These are phyloP conservation scores for Phytophthora cactorum DNA, from an alignment of 352 stramenopile genomes.

Conservation along the genomic window DNA sequence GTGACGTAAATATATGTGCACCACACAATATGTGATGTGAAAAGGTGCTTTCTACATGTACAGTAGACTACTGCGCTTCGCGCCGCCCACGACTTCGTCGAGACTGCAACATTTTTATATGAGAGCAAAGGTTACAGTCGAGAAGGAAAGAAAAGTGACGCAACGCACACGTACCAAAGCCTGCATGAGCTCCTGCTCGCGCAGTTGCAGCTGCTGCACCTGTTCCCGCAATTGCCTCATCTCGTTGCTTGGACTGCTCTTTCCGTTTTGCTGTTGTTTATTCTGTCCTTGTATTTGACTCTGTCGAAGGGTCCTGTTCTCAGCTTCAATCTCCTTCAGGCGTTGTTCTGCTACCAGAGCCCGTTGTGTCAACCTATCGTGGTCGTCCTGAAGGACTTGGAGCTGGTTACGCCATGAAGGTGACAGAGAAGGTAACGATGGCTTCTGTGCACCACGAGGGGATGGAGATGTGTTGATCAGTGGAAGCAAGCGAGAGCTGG, in stretches of 20 bases:
- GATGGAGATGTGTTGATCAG: slow-evolving; percentile 16
- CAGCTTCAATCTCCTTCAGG: slow-evolving; percentile 43
- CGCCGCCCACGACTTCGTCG: slow-evolving; percentile 58
- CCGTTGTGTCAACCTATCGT: slow-evolving; percentile 53
- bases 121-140: neutral
- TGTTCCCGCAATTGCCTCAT: slow-evolving; percentile 57
- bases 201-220: slow-evolving; percentile 72
- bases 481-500: slow-evolving; percentile 41
- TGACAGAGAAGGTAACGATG: slow-evolving; percentile 7
- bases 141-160: neutral
- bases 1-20: slow-evolving; percentile 1
- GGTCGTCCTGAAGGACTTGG: slow-evolving; percentile 65
- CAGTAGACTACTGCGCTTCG: slow-evolving; percentile 24
- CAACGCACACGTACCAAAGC: slow-evolving; percentile 55
- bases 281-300: slow-evolving; percentile 5
- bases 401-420: slow-evolving; percentile 54
- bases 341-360: slow-evolving; percentile 34
- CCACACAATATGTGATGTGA: neutral
- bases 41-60: neutral
- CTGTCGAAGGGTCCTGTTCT: slow-evolving; percentile 53
- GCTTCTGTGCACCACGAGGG: slow-evolving; percentile 1
- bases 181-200: slow-evolving; percentile 87
- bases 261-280: slow-evolving; percentile 6
- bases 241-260: slow-evolving; percentile 23
- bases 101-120: slow-evolving; percentile 32